These are phyloP conservation scores for Mariannaea elegans DNA, from an alignment of 2,329 filamentous ascomycete species.

Conservation along the genomic window DNA sequence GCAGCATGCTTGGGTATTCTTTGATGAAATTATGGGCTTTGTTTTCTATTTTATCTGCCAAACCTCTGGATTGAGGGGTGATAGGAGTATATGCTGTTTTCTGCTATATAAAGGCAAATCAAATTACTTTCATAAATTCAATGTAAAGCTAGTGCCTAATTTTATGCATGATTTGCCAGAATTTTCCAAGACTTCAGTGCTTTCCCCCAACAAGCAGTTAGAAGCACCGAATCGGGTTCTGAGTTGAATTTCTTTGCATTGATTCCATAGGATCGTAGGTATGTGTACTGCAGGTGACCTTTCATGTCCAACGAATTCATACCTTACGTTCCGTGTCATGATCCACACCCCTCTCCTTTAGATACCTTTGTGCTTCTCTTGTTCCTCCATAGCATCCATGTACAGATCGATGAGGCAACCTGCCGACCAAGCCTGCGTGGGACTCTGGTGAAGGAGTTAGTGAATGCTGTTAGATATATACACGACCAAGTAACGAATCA, in stretches of 20 bases:
- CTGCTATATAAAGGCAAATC: slow-evolving; percentile 28
- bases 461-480: background rate
- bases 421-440: slow-evolving; percentile 96
- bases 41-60: background rate
- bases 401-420: slow-evolving; percentile 95
- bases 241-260: slow-evolving; percentile 17
- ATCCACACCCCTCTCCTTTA: slow-evolving; percentile 8
- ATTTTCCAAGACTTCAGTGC: too few relatives aligned
- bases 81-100: slow-evolving; percentile 27
- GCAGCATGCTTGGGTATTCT: slow-evolving; percentile 2
- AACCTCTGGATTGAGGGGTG: too few relatives aligned
- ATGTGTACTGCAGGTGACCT: slow-evolving; percentile 19
- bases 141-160: too few relatives aligned
- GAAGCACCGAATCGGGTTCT: too few relatives aligned
- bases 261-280: slow-evolving; percentile 24
- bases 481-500: background rate
- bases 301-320: slow-evolving; percentile 7
- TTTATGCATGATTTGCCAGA: too few relatives aligned
- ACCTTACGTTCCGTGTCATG: slow-evolving; percentile 5
- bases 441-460: slow-evolving; percentile 65
- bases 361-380: slow-evolving; percentile 37
- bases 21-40: slow-evolving; percentile 3
- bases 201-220: too few relatives aligned
- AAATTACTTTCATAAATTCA: slow-evolving; percentile 14
- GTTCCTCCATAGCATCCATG: slow-evolving; percentile 79